Conservation (phyloP, 2,329 filamentous ascomycete genomes). For the Chaetomium sp. region DNA sequence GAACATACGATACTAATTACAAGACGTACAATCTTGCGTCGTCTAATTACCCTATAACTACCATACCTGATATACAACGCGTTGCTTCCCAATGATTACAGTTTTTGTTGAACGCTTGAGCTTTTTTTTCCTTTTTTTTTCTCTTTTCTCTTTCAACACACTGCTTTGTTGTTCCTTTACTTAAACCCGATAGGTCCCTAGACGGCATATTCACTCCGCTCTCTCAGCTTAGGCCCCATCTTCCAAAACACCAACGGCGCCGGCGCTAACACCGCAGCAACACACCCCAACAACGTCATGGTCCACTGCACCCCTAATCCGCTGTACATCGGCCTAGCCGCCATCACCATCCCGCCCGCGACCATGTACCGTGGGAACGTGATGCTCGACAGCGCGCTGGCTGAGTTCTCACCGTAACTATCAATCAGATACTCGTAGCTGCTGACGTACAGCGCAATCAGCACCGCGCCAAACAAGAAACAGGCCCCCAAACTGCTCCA, state of each 20-base stretch:
- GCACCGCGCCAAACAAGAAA: slow-evolving; percentile 46
- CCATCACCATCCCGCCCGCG: slow-evolving; percentile 35
- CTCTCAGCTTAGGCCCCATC: slow-evolving; percentile 24
- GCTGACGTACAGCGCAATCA: slow-evolving; percentile 43
- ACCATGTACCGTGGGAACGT: slow-evolving; percentile 30
- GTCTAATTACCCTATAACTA: too few relatives aligned
- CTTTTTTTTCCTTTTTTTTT: too few relatives aligned
- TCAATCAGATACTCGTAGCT: slow-evolving; percentile 54
- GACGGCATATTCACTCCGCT: slow-evolving; percentile 17
- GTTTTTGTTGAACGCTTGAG: too few relatives aligned
- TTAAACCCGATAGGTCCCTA: too few relatives aligned
- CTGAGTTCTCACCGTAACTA: slow-evolving; percentile 47
- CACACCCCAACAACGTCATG: slow-evolving; percentile 29
- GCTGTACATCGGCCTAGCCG: slow-evolving; percentile 33
- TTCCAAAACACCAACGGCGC: slow-evolving; percentile 32
- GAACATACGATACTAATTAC: too few relatives aligned
- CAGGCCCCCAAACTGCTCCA: slow-evolving; percentile 46
- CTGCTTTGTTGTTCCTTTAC: too few relatives aligned
- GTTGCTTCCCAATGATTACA: too few relatives aligned
- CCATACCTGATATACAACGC: too few relatives aligned
- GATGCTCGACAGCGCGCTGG: slow-evolving; percentile 29
- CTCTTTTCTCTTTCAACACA: too few relatives aligned
- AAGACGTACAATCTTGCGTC: too few relatives aligned
- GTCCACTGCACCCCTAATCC: slow-evolving; percentile 30
- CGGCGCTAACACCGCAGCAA: slow-evolving; percentile 28